Base-by-base conservation (phyloP, 352 stramenopile species). In the Phytophthora pseudosyringae region DNA sequence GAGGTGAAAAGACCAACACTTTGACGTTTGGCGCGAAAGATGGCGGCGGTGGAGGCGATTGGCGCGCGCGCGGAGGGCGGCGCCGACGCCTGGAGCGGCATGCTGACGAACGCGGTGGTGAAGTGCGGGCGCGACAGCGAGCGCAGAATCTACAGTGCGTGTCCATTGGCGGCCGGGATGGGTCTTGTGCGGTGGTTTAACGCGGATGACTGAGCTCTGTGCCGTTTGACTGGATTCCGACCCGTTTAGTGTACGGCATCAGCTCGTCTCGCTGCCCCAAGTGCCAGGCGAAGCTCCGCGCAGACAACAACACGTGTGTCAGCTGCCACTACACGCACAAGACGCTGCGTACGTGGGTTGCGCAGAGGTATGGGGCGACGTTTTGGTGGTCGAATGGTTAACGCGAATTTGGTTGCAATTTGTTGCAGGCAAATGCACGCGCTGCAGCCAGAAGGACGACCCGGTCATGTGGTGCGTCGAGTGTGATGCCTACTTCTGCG, bases 401-500 rank as follows among this genome's bases (percentile, higher is more conserved):
- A 38, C 11, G 21, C 32, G 31, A 15, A 33, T n/a, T 50, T 18
- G 45, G 41, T 18, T 53, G 18, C 1, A n/a, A n/a, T n/a, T n/a
- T 53, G 63, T 29, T 63, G 16, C 26, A 90, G 82, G 63, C 8
- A 69, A 71, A 54, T 91, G 82, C 54, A 67, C 46, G 32, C 63
- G 76, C 10, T 91, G 82, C 59, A 69, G 63, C 25, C 36, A 70
- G 7, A 59, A 53, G 35, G 59, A 65, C 18, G 59, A 67, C 18
- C 78, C 71, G 1, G 72, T 67, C 9, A 82, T 91, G 62, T 90
- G 80, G 83, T 91, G 83, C 43, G 79, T 59, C 26, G 83, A 90
- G 29, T 91, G 83, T 40, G 80, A 91, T 38, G 59, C 63, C 32
- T 87, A 87, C 45, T 91, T 88, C 49, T 91, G 83, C 48, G 71